Evolutionary conservation across 225 moss, liverwort and hornwort genomes (phyloP), one percentile per base, ranked within the genome.

Genomic region (Climacium dendroides): DNA sequence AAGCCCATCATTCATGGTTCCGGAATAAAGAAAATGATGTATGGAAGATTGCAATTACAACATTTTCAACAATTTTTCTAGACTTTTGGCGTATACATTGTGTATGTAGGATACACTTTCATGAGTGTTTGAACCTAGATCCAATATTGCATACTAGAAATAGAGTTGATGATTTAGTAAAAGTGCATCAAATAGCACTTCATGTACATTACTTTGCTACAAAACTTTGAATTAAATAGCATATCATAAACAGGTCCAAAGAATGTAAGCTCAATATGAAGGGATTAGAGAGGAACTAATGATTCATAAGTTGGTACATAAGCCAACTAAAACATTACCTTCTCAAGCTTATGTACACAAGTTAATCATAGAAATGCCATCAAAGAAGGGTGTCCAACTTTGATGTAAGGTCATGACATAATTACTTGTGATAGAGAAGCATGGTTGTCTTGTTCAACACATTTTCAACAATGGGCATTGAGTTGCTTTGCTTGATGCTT

Each of bases 231-330:
- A 11, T 35, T 19, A 35, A 65, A 1, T 11, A 19, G 1, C 11
- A 35, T 5, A 11, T 65, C 0, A 10, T 35, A 3, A 35, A 11
- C 1, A 65, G 35, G 3, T 35, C 11, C 11, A 35, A 16, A 32
- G 32, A 62, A 32, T 62, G 8, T 32, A 62, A 62, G 32, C 4
- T n/a, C 66, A 66, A n/a, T 66, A 11, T 22, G n/a, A 11, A 66
- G 22, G 66, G 4, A 64, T n/a, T 0, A 0, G 2, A n/a, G 19
- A n/a, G 0, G 20, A 65, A 11, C 0, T 11, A 0, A 22, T 66
- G 22, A n/a, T 4, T n/a, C 6, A n/a, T n/a, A 20, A n/a, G 6
- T n/a, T 22, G n/a, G 22, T n/a, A 20, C 11, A 11, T 3, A n/a
- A 65, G 11, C 11, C 65, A n/a, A 3, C n/a, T 19, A 35, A n/a